phyloP scores from a whole-genome alignment of 139 green algal species.

The Tetratostichococcus sp. region DNA sequence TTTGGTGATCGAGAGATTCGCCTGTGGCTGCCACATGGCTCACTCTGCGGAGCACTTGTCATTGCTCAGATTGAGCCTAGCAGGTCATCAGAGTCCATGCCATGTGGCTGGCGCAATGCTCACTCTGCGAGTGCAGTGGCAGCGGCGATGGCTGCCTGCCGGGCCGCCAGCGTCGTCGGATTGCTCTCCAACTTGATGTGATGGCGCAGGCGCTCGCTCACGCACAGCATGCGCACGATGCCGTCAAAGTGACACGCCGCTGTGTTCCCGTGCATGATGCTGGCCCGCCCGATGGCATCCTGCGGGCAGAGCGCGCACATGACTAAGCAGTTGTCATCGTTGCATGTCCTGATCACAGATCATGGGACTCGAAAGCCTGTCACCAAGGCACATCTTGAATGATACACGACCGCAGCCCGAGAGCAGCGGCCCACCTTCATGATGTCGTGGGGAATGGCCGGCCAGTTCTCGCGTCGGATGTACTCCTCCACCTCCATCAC shows the following conservation, averaged over 20 bases:
- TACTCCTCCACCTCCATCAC: background rate
- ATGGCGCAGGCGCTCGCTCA: constrained; percentile 3
- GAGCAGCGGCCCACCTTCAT: background rate
- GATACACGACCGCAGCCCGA: no score
- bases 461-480: background rate
- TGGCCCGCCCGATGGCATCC: background rate
- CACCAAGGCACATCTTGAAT: no score
- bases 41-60: no score
- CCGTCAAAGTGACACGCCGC: constrained; percentile 12
- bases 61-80: no score
- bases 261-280: background rate
- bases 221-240: constrained; percentile 10
- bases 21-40: no score
- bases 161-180: background rate
- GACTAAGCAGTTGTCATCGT: no score
- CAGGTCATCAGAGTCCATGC: no score
- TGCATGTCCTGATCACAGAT: no score
- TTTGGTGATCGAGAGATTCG: no score
- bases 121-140: background rate
- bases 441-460: background rate
- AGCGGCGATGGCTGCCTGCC: background rate
- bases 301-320: background rate
- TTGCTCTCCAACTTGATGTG: background rate
- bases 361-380: no score
- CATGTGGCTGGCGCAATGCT: no score